Evolutionary conservation across 2,329 filamentous ascomycete genomes (phyloP).

Genomic region (Sclerotinia borealis): DNA sequence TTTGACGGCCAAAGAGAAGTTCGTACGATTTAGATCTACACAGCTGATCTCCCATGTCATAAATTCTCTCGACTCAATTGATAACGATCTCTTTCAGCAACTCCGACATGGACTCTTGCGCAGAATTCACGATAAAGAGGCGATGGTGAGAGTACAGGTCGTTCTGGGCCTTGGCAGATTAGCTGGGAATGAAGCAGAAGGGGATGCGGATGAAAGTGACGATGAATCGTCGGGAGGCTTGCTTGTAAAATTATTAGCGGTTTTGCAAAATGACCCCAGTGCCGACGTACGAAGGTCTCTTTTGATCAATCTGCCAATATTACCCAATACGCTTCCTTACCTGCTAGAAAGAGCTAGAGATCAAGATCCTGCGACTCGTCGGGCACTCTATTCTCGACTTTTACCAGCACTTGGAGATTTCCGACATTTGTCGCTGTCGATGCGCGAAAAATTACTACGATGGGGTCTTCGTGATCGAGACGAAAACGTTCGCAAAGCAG

Average conservation of each 20-base stretch:
- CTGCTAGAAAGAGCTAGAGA: constrained; percentile 88
- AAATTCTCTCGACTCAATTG: constrained; percentile 85
- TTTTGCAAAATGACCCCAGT: constrained; percentile 88
- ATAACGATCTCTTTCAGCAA: constrained; percentile 83
- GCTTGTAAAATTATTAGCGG: constrained; percentile 75
- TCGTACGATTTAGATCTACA: constrained; percentile 80
- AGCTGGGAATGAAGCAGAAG: constrained; percentile 70
- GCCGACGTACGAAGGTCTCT: constrained; percentile 87
- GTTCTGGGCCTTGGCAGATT: constrained; percentile 83
- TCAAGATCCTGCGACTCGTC: constrained; percentile 74
- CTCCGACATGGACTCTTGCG: constrained; percentile 74
- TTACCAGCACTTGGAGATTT: constrained; percentile 90
- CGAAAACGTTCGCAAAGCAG: constrained; percentile 87
- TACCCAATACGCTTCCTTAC: constrained; percentile 74
- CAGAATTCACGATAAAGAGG: constrained; percentile 87
- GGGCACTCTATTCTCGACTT: constrained; percentile 80
- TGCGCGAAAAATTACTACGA: constrained; percentile 89
- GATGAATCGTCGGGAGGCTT: constrained; percentile 64
- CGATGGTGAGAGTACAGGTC: constrained; percentile 85
- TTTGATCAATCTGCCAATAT: constrained; percentile 82
- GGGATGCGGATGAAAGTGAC: constrained; percentile 62
- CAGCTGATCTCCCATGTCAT: constrained; percentile 88
- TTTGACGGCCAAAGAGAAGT: constrained; percentile 85
- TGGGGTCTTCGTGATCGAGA: constrained; percentile 95
- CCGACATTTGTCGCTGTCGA: constrained; percentile 82